A percentile compares a stretch with the other conserved stretches of the same genome.
Evolutionary conservation across 1,284 basidiomycete species (phyloP).

Genomic region (Tilletia horrida): DNA sequence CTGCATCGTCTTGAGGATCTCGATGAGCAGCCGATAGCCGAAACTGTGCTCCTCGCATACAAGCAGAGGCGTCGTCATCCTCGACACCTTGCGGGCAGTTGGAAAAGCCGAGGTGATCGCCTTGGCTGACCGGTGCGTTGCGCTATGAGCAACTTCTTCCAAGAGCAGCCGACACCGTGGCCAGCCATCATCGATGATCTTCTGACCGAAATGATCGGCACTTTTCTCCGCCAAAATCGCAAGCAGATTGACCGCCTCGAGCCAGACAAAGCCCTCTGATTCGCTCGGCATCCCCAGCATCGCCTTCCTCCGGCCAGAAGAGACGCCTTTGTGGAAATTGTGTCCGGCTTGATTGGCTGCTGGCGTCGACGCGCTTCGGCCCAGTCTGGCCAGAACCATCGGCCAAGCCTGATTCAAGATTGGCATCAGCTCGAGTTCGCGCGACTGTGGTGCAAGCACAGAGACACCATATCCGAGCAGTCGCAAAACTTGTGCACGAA

Average conservation of each 20-base stretch:
- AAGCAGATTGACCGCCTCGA: slow-evolving; percentile 36
- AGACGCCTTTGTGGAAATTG: background rate
- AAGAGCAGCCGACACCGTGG: slow-evolving; percentile 38
- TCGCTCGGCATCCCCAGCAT: slow-evolving; percentile 27
- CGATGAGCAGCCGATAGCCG: slow-evolving; percentile 10
- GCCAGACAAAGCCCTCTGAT: slow-evolving; percentile 37
- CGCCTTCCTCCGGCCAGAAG: background rate
- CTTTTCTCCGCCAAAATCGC: slow-evolving; percentile 28
- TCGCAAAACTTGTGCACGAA: slow-evolving; percentile 31
- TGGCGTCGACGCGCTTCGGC: slow-evolving; percentile 14
- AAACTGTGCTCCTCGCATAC: background rate
- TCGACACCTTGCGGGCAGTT: too few relatives aligned
- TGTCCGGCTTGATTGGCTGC: background rate
- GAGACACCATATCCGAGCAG: slow-evolving; percentile 33
- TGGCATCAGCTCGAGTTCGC: slow-evolving; percentile 40
- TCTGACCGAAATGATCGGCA: slow-evolving; percentile 37
- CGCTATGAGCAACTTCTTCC: background rate
- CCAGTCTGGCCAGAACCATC: slow-evolving; percentile 42
- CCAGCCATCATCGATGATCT: slow-evolving; percentile 44
- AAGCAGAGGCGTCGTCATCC: background rate
- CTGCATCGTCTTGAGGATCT: background rate
- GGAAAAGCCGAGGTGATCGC: background rate
- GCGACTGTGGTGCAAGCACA: slow-evolving; percentile 30
- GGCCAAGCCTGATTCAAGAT: slow-evolving; percentile 49
- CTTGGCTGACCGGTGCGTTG: background rate